Evolutionary conservation across 768 basidiomycete species (phyloP), one percentile per base, ranked within the genome.

Genomic region (Kwoniella shandongensis): DNA sequence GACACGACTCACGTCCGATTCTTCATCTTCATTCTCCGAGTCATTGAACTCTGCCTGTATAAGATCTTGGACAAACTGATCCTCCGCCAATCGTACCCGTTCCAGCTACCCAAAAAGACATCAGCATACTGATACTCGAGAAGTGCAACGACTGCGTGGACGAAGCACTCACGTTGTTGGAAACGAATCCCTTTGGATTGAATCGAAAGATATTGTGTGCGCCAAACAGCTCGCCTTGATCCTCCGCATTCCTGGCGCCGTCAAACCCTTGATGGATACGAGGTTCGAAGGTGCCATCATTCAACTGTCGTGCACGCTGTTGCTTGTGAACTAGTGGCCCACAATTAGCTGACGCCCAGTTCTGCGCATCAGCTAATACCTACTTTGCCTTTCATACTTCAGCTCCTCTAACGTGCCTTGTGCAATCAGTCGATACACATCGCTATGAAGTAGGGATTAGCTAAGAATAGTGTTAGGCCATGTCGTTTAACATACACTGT

Each of bases 331-430:
- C 68, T 69, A 36, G 48, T 38, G 2, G 35, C 20, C n/a, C 25
- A 18, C 38, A 36, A 8, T 32, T 32, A 13, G 6, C 32, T 6
- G 32, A 32, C 32, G n/a, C n/a, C 35, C 7, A 27, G 17, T 15
- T 22, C 29, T 23, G 4, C 22, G 48, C 32, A 13, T 6, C 13
- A 32, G 6, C 15, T 18, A 20, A 32, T 32, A 54, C 70, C 54
- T 22, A 74, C 74, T 65, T 49, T 76, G 75, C 1, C 75, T 54
- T 49, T 76, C 73, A 39, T 76, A 76, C 38, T 67, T 73, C 15
- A 73, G 59, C 61, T 76, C 75, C 40, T 76, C 75, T 22, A 76
- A 42, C 0, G 75, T 76, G 2, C 75, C 75, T 23, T 65, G 65
- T 8, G 65, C 67, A 38, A 76, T 74, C 32, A 76, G 46, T 4